phyloP scores from a whole-genome alignment of 2,329 filamentous ascomycete species.

The Setomelanomma holmii region DNA sequence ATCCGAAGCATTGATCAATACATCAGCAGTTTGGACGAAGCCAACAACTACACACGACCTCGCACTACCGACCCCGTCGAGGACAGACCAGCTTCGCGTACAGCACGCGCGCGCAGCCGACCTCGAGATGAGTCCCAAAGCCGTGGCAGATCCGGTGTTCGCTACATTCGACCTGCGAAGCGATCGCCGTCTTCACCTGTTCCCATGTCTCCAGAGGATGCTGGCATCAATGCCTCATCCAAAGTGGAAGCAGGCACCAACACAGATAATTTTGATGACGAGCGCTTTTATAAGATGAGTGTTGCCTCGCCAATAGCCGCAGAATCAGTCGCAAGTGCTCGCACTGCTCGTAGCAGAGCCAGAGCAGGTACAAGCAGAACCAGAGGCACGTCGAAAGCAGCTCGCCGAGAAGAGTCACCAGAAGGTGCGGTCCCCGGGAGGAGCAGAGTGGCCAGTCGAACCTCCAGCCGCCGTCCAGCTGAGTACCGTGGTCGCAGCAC shows the following conservation, averaged over 20 bases:
- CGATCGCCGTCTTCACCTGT: conserved; percentile 90
- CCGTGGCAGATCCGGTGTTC: conserved; percentile 70
- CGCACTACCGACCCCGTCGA: conserved; percentile 49
- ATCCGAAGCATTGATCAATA: conserved; percentile 79
- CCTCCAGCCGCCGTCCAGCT: conserved; percentile 44
- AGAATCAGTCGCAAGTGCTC: conserved; percentile 47
- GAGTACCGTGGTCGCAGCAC: conserved; percentile 46
- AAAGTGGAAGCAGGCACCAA: conserved; percentile 51
- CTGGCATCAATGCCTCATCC: conserved; percentile 54
- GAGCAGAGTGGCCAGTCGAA: conserved; percentile 42
- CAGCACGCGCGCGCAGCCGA: conserved; percentile 55
- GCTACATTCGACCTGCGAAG: conserved; percentile 78
- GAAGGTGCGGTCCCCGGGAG: conserved; percentile 34
- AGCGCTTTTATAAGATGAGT: conserved; percentile 55
- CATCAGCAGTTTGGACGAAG: conserved; percentile 83
- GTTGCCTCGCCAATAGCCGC: conserved; percentile 45
- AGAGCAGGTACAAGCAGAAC: conserved; percentile 41
- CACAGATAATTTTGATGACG: conserved; percentile 57
- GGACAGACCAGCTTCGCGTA: conserved; percentile 56
- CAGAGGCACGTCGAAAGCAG: conserved; percentile 46
- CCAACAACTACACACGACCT: conserved; percentile 70
- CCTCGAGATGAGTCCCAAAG: conserved; percentile 70
- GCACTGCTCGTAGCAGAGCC: conserved; percentile 43
- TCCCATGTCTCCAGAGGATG: conserved; percentile 91
- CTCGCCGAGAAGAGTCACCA: conserved; percentile 45